Evolutionary conservation across 192 early-diverging fungal genomes (phyloP).

Genomic region (Linderina pennispora): DNA sequence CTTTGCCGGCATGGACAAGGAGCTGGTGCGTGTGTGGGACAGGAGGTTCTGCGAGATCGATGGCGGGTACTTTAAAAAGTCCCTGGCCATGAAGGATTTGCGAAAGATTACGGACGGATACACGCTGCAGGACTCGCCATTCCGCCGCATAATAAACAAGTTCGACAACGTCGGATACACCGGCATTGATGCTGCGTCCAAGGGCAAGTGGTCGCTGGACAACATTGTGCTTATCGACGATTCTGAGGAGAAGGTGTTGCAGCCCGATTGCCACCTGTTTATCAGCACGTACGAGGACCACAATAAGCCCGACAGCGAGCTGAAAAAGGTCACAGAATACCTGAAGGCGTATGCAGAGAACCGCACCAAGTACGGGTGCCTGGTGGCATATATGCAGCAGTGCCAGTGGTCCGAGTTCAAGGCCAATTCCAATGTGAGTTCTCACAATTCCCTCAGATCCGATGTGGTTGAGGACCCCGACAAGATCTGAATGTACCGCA

Average conservation of each 20-base stretch:
- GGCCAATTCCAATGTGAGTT: too few relatives aligned
- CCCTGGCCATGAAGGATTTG: slow-evolving; percentile 58
- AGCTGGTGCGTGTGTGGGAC: slow-evolving; percentile 56
- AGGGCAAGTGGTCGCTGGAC: slow-evolving; percentile 29
- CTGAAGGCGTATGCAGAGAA: slow-evolving; percentile 12
- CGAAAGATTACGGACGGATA: slow-evolving; percentile 47
- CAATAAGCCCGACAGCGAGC: slow-evolving; percentile 9
- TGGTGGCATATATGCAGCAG: slow-evolving; percentile 20
- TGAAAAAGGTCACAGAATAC: slow-evolving; percentile 16
- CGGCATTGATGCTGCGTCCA: slow-evolving; percentile 8
- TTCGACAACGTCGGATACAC: slow-evolving; percentile 16
- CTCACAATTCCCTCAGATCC: too few relatives aligned
- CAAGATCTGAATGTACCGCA: too few relatives aligned
- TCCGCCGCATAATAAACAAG: slow-evolving; percentile 7
- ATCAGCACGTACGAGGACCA: slow-evolving; percentile 17
- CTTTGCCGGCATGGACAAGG: slow-evolving; percentile 27
- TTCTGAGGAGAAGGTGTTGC: slow-evolving; percentile 32
- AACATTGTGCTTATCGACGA: slow-evolving; percentile 37
- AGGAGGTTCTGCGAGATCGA: slow-evolving; percentile 45
- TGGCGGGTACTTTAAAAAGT: slow-evolving; percentile 39
- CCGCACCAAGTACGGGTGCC: slow-evolving; percentile 3
- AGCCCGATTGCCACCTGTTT: slow-evolving; percentile 37
- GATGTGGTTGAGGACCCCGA: too few relatives aligned
- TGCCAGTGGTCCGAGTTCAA: slow-evolving; percentile 27
- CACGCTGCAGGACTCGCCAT: slow-evolving; percentile 21